Evolutionary conservation across 2,329 filamentous ascomycete genomes (phyloP).

Genomic region (Colletotrichum abscissum): DNA sequence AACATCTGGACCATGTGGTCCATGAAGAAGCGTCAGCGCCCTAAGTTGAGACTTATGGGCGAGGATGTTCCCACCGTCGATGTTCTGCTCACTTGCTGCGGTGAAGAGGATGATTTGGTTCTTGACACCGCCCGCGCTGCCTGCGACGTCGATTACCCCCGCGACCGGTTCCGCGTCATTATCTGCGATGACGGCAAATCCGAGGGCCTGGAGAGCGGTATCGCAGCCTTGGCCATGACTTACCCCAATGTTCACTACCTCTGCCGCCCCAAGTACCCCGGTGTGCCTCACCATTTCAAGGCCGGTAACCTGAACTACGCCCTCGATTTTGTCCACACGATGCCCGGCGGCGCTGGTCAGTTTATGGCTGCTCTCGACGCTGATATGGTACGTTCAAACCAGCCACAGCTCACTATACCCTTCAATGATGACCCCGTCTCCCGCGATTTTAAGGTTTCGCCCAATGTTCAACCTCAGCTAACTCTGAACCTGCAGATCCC

Average conservation of each 20-base stretch:
- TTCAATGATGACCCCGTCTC: constrained; percentile 21
- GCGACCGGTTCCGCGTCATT: constrained; percentile 62
- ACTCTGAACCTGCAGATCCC: constrained; percentile 57
- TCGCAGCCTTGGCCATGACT: constrained; percentile 49
- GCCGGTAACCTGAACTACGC: constrained; percentile 74
- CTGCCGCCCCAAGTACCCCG: constrained; percentile 60
- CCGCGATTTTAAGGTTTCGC: neutral
- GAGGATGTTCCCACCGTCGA: constrained; percentile 65
- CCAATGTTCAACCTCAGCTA: constrained; percentile 1
- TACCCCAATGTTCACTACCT: constrained; percentile 65
- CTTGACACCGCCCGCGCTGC: constrained; percentile 68
- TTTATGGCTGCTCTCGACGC: constrained; percentile 74
- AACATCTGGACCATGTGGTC: constrained; percentile 69
- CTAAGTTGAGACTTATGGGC: constrained; percentile 62
- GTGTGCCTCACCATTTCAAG: constrained; percentile 68
- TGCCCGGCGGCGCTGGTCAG: constrained; percentile 66
- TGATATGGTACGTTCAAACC: constrained; percentile 64
- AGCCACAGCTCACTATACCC: neutral
- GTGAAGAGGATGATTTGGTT: constrained; percentile 66
- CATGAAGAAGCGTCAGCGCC: constrained; percentile 63
- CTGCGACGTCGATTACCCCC: constrained; percentile 65
- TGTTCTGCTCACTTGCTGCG: constrained; percentile 67
- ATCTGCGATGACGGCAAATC: constrained; percentile 67
- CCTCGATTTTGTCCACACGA: constrained; percentile 58
- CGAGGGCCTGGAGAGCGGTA: constrained; percentile 51